Conservation (phyloP, 148 eudicot genomes). For the Rhododendron kiyosumense region DNA sequence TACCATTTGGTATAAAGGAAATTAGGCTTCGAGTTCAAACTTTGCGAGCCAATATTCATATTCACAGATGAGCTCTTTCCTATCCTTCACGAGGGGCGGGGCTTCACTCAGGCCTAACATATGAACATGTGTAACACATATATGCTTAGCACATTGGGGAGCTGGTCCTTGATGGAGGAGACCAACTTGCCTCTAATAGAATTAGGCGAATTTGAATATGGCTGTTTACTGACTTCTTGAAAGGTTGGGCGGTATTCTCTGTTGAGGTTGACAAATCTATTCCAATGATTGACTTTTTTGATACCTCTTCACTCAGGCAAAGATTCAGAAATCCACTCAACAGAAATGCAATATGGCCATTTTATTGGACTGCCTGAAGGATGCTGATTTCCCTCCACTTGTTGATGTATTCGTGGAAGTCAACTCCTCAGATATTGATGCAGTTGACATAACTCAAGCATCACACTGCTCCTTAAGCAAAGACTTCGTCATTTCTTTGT, state of each 20-base stretch:
- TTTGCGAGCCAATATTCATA: neutral
- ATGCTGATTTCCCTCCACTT: constrained; percentile 44
- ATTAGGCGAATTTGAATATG: no score
- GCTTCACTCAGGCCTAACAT: no score
- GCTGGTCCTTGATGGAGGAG: no score
- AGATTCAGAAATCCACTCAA: constrained; percentile 24
- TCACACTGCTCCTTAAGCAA: constrained; percentile 34
- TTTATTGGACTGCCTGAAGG: constrained; percentile 37
- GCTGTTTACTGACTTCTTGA: no score
- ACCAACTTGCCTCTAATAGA: no score
- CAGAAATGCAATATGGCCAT: constrained; percentile 30
- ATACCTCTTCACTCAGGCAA: neutral
- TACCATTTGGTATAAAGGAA: no score
- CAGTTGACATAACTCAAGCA: constrained; percentile 30
- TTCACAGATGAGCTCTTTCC: neutral
- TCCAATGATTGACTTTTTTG: neutral
- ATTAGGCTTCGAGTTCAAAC: no score
- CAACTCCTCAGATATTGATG: constrained; percentile 28
- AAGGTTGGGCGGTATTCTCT: no score
- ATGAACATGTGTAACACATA: no score
- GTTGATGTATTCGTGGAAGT: constrained; percentile 31
- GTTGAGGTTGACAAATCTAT: neutral
- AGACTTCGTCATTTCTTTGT: constrained; percentile 37
- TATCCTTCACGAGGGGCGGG: neutral
- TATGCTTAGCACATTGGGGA: no score